A percentile compares a stretch with the other conserved stretches of the same genome.
Evolutionary conservation across 768 basidiomycete species (phyloP).

Genomic region (Serendipita sp.): DNA sequence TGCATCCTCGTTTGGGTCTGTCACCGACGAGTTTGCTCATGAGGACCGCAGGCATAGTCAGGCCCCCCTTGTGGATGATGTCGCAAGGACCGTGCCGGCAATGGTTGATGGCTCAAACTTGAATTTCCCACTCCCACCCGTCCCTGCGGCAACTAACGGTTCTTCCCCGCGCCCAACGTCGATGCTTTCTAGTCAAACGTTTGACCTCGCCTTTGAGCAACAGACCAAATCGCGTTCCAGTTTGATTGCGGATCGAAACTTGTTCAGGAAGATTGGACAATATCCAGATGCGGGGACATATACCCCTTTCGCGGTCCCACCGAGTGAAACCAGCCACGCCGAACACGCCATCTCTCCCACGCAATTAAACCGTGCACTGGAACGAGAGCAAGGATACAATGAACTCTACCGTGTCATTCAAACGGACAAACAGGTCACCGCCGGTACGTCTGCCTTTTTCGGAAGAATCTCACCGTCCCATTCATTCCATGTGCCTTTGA

Average conservation of each 20-base stretch:
- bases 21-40: background rate
- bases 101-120: background rate
- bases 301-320: constrained; percentile 4
- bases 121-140: background rate
- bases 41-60: background rate
- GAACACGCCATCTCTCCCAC: background rate
- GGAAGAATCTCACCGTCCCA: background rate
- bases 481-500: no score
- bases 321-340: background rate
- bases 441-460: background rate
- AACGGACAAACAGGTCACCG: background rate
- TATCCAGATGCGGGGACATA: background rate
- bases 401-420: background rate
- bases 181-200: background rate
- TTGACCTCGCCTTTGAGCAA: background rate
- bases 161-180: background rate
- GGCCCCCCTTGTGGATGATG: background rate
- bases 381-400: background rate
- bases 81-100: background rate
- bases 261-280: background rate
- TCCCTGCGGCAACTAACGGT: background rate
- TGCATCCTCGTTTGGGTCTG: background rate
- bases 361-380: background rate
- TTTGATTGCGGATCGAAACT: background rate
- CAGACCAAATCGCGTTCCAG: background rate